A percentile compares a stretch with the other conserved stretches of the same genome.
Evolutionary conservation across 2,329 filamentous ascomycete genomes (phyloP).

Genomic region (Dryadomyces sulphureus): DNA sequence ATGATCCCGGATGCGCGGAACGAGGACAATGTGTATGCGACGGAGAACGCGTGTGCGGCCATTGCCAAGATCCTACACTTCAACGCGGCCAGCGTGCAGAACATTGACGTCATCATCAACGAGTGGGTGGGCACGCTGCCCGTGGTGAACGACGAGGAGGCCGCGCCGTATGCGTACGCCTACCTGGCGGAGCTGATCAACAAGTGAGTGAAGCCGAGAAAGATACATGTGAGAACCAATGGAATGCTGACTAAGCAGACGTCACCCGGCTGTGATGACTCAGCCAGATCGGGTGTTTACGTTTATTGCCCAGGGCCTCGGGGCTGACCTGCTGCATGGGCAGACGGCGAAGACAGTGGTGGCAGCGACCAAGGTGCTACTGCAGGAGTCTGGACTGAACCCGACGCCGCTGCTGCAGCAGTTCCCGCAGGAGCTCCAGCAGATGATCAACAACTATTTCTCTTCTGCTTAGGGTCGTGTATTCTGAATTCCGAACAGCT

Average conservation of each 20-base stretch:
- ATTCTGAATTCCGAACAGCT: not conserved
- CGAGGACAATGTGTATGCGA: slow-evolving; percentile 92
- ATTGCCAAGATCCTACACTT: slow-evolving; percentile 95
- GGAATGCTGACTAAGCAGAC: slow-evolving; percentile 33
- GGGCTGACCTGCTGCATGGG: slow-evolving; percentile 79
- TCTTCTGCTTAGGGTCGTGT: not conserved
- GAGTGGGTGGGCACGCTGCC: slow-evolving; percentile 88
- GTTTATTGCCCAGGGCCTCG: slow-evolving; percentile 74
- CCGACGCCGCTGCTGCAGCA: slow-evolving; percentile 60
- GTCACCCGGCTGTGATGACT: slow-evolving; percentile 66
- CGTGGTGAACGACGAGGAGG: slow-evolving; percentile 90
- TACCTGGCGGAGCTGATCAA: slow-evolving; percentile 87
- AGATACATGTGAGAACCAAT: not conserved
- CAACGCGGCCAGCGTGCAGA: slow-evolving; percentile 62
- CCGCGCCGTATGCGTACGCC: slow-evolving; percentile 86
- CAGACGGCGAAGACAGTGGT: slow-evolving; percentile 68
- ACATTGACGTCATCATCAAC: slow-evolving; percentile 60
- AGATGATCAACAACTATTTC: slow-evolving; percentile 67
- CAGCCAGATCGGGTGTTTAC: slow-evolving; percentile 74
- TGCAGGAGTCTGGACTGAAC: slow-evolving; percentile 60
- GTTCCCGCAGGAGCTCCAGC: slow-evolving; percentile 67
- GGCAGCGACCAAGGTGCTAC: slow-evolving; percentile 60
- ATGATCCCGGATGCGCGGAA: slow-evolving; percentile 67
- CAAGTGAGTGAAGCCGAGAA: slow-evolving; percentile 52
- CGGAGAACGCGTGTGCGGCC: slow-evolving; percentile 90